phyloP scores from a whole-genome alignment of 768 basidiomycete species.

The Agaricus blazei region DNA sequence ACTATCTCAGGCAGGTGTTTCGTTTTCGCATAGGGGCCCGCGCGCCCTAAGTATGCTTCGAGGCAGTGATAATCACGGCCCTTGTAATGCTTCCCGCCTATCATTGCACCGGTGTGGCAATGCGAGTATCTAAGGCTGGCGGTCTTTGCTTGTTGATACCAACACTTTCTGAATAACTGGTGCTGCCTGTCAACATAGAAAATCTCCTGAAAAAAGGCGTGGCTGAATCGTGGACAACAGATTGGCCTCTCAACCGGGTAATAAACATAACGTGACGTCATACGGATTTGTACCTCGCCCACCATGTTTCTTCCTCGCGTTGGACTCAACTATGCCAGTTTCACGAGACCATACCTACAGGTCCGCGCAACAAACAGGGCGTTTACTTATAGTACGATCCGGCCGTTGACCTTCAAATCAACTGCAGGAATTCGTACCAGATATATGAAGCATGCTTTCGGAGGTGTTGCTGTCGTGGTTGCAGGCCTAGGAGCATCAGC shows the following conservation, averaged over 20 bases:
- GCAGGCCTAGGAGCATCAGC: slow-evolving; percentile 41
- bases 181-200: no score
- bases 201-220: no score
- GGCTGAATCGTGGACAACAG: no score
- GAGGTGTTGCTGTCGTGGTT: slow-evolving; percentile 31
- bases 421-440: neutral
- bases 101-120: neutral
- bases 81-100: no score
- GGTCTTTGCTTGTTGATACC: slow-evolving; percentile 12
- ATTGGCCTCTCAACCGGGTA: no score
- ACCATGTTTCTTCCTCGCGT: neutral
- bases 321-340: neutral
- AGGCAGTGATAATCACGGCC: no score
- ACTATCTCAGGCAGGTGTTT: no score
- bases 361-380: neutral
- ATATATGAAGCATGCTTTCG: slow-evolving; percentile 12
- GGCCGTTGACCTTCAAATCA: neutral
- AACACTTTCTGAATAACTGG: no score
- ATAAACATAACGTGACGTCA: no score
- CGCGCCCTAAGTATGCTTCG: no score
- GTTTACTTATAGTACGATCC: neutral
- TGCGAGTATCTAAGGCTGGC: slow-evolving; percentile 14
- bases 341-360: neutral
- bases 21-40: no score
- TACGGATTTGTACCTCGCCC: no score